phyloP scores from a whole-genome alignment of 163 green algal genomes.

The Prototheca wickerhamii region DNA sequence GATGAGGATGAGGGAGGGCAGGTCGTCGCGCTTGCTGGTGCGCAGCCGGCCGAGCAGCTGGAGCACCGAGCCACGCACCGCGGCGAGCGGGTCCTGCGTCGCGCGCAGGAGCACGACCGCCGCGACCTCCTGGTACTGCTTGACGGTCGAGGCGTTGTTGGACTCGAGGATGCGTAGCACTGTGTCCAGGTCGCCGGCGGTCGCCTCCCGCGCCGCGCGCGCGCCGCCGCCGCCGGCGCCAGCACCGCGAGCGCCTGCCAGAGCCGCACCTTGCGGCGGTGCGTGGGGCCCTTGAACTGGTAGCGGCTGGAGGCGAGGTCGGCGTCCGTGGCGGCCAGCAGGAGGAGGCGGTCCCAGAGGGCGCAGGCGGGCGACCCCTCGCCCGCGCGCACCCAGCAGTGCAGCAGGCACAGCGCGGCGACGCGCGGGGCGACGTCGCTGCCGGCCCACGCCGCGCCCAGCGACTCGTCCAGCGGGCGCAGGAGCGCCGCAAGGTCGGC shows the following conservation, averaged over 20 bases:
- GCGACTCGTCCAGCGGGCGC: constrained; percentile 4
- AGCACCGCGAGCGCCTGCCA: constrained; percentile 52
- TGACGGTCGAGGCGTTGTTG: constrained; percentile 38
- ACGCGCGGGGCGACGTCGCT: constrained; percentile 18
- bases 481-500: constrained; percentile 18
- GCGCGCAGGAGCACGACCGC: constrained; percentile 26
- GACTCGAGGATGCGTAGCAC: constrained; percentile 12
- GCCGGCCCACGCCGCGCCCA: constrained; percentile 8
- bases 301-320: constrained; percentile 22
- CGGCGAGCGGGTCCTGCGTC: neutral
- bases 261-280: constrained; percentile 42
- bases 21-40: constrained; percentile 6
- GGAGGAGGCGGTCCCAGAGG: constrained; percentile 19
- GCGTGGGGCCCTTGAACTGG: constrained; percentile 16
- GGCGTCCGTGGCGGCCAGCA: constrained; percentile 16
- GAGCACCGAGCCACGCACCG: constrained; percentile 17
- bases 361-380: neutral
- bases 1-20: constrained; percentile 28
- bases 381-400: constrained; percentile 6
- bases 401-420: constrained; percentile 21
- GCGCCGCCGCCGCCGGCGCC: constrained; percentile 15
- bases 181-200: neutral
- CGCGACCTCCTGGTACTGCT: constrained; percentile 45
- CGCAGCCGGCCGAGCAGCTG: constrained; percentile 15
- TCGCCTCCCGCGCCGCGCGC: constrained; percentile 1